Evolutionary conservation across 2,329 filamentous ascomycete species (phyloP), one percentile per base, ranked within the genome.

Genomic region (Triangularia verruculosa): DNA sequence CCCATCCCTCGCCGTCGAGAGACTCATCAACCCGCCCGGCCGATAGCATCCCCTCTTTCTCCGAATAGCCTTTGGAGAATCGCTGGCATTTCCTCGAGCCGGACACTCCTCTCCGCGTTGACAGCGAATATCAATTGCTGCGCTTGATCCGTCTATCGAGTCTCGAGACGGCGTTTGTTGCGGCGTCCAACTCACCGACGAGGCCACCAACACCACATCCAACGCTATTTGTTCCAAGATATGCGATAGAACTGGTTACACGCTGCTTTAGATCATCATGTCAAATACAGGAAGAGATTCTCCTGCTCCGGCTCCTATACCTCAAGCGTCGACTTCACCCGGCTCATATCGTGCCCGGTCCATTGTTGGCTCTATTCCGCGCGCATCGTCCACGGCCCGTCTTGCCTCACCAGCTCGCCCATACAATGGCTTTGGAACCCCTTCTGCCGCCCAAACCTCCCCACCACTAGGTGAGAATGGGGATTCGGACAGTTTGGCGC

Each of bases 381-480:
- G 86, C 74, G 84, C 83, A 59, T 81, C 86, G 66, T 78, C 83
- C 56, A 89, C 83, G 59, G 86, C 86, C 63, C 82, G 86, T 67
- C 80, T 89, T 60, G 85, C 84, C 54, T 84, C 84, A 27, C 86
- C 85, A 30, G 77, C 86, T 80, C 28, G 76, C 78, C 54, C 74
- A 77, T n/a, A 43, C 39, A 59, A 59, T 57, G 74, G 73, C 56
- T 67, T 74, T 54, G 73, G 74, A 57, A 74, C 77, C 22, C 68
- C 71, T 47, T 68, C 73, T 3, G 51, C 51, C 25, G 4, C 51
- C 0, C 51, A 54, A 54, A 62, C 66, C n/a, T 64, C 47, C 57
- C 66, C 30, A 77, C 77, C 47, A 76, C 82, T 72, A 20, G 65
- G 63, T 54, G 67, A 67, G 1, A 83, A 83, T 61, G 78, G 80